Percentiles rank a stretch among this genome's conserved stretches.
These are phyloP conservation scores for Sequoiadendron giganteum DNA, from an alignment of 75 land plant species.

Conservation along the genomic window DNA sequence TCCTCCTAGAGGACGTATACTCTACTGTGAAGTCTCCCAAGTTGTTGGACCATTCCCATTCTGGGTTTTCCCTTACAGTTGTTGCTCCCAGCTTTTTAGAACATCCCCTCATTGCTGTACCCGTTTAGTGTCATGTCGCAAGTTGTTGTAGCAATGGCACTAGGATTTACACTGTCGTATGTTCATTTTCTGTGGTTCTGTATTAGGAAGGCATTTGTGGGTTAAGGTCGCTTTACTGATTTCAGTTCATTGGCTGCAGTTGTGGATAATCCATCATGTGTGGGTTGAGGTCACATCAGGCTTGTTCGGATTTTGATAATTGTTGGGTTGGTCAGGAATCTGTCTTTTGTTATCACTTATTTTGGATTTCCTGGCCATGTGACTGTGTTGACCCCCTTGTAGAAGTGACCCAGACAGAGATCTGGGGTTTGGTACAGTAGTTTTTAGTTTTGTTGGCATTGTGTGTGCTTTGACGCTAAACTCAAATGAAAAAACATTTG, in stretches of 20 bases:
- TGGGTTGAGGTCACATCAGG: background rate
- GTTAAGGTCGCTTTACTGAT: background rate
- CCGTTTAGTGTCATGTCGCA: background rate
- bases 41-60: background rate
- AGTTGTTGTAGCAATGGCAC: background rate
- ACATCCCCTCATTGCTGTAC: background rate
- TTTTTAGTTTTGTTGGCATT: background rate
- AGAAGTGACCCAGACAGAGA: background rate
- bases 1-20: background rate
- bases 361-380: background rate
- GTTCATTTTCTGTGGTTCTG: background rate
- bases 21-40: background rate
- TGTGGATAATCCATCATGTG: background rate
- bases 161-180: background rate
- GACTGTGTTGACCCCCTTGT: background rate
- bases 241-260: background rate
- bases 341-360: background rate
- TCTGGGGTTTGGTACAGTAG: background rate
- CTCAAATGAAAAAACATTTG: background rate
- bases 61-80: background rate
- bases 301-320: background rate
- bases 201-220: background rate
- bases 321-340: background rate
- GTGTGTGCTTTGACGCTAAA: background rate
- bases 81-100: background rate